Conservation (phyloP, 2,329 filamentous ascomycete genomes). For the Xylariales sp. region DNA sequence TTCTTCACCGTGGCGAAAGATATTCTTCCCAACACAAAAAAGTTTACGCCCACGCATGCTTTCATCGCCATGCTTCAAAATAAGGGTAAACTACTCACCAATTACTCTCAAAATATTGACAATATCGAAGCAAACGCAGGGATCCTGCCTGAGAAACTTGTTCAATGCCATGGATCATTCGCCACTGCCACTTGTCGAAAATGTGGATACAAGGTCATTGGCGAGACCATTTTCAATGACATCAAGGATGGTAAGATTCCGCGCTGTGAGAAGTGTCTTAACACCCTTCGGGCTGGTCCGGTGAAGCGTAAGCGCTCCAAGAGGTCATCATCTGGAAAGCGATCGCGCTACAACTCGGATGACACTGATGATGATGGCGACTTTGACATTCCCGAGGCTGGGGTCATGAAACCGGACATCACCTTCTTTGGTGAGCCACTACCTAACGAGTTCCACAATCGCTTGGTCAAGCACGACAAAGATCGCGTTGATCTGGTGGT, state of each 20-base stretch:
- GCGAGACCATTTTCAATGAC: constrained; percentile 74
- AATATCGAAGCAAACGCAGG: constrained; percentile 88
- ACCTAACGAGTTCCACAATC: constrained; percentile 75
- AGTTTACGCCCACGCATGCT: constrained; percentile 86
- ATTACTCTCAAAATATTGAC: constrained; percentile 99
- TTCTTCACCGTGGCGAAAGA: constrained; percentile 92
- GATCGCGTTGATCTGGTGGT: constrained; percentile 83
- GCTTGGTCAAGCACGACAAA: constrained; percentile 77
- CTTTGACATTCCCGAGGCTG: constrained; percentile 62
- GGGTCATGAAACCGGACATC: constrained; percentile 95
- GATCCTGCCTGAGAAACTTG: constrained; percentile 72
- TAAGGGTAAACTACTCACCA: constrained; percentile 84
- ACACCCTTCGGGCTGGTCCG: constrained; percentile 45
- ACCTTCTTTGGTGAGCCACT: constrained; percentile 95
- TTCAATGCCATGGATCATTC: constrained; percentile 96
- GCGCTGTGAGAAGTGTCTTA: constrained; percentile 67
- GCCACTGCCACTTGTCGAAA: constrained; percentile 85
- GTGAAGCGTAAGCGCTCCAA: constrained; percentile 51
- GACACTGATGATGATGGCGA: constrained; percentile 49
- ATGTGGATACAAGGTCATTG: constrained; percentile 69
- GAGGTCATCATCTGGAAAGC: constrained; percentile 19
- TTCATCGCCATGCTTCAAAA: constrained; percentile 90
- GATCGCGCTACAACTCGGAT: constrained; percentile 40
- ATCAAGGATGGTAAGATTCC: constrained; percentile 75
- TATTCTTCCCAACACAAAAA: constrained; percentile 74